Evolutionary conservation across 2,329 filamentous ascomycete species (phyloP), one percentile per base, ranked within the genome.

Genomic region (Cyphellophora europaea): DNA sequence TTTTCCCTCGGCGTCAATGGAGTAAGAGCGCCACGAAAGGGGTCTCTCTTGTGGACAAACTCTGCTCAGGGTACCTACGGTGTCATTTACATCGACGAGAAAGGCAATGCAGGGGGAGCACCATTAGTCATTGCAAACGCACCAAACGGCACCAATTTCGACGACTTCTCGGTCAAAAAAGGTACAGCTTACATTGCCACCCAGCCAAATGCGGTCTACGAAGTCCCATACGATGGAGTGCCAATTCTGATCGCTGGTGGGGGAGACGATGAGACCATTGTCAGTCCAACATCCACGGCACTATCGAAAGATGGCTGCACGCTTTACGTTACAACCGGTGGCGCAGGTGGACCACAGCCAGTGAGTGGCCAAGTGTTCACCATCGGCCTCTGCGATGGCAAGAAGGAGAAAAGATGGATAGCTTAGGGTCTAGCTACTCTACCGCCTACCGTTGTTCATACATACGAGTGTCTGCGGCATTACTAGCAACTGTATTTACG

Each of bases 61-160:
- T 35, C 32, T 12, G 32, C 32, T 10, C 23, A 28, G 13, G 11
- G 5, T 12, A 35, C 51, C 3, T 54, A 53, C 13, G 51, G 52
- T 3, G 52, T 49, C 2, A 45, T 53, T 8, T 32, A 33, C 3
- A 48, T 54, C 19, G 47, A 53, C 36, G 28, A 35, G 1, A 30
- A 49, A n/a, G 46, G 46, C 4, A 41, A 42, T 21, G 52, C 52
- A 3, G 21, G 8, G n/a, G 21, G 21, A 8, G 21, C 8, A 8
- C 8, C n/a, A 8, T n/a, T 8, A n/a, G 21, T 25, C 21, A n/a
- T 25, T 25, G 21, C 21, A 25, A 25, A 8, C n/a, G 21, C 21
- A n/a, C 21, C 21, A 8, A 25, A 25, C 21, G 21, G 21, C 21
- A 25, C 21, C 21, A 25, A 25, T n/a, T 25, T 25, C n/a, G 21